Base-by-base conservation (phyloP, 129 eudicot genomes). In the Sambucus nigra region DNA sequence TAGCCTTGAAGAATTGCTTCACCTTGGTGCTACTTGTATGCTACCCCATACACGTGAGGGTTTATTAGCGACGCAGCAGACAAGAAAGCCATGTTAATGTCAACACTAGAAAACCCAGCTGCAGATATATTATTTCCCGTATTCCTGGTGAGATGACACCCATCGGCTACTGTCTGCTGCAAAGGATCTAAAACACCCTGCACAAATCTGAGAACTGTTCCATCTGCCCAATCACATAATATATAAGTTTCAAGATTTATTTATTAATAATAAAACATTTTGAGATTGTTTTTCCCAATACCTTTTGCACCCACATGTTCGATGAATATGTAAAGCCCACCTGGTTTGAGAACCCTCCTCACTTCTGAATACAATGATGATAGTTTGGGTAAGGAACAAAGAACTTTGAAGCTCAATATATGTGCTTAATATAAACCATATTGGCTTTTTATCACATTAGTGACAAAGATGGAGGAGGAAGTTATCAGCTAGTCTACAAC, bases 301-400 rank as follows among this genome's bases (percentile, higher is more conserved):
- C 95, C 95, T 71, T 81, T 53, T 41, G 95, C 95, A 49, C 79
- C 97, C 63, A 89, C 97, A 56, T 89, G 97, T 42, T 89, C 97
- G 55, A 84, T 83, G 61, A 84, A 89, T 64, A 89, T 24, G 75
- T 89, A 89, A 56, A 69, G 4, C 1, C 97, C 95, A 1, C 94
- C 97, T 25, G 95, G 97, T 78, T 69, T 89, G 23, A 89, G 95
- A 59, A 89, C 94, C 78, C 95, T 81, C 63, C 53, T 81, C 39
- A 89, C 63, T 73, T 89, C 97, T 89, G 76, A 55, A 45, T 31
- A 60, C 38, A 65, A 67, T 39, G 24, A 63, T 17, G 55, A 46
- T 41, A 18, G 10, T 21, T n/a, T 58, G 51, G 27, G 25, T 44
- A n/a, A 45, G 64, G 53, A 59, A 9, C 33, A 24, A 24, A 17